A percentile compares a stretch with the other conserved stretches of the same genome.
Conservation (phyloP, 2,329 filamentous ascomycete species). For the Diaporthe vexans region DNA sequence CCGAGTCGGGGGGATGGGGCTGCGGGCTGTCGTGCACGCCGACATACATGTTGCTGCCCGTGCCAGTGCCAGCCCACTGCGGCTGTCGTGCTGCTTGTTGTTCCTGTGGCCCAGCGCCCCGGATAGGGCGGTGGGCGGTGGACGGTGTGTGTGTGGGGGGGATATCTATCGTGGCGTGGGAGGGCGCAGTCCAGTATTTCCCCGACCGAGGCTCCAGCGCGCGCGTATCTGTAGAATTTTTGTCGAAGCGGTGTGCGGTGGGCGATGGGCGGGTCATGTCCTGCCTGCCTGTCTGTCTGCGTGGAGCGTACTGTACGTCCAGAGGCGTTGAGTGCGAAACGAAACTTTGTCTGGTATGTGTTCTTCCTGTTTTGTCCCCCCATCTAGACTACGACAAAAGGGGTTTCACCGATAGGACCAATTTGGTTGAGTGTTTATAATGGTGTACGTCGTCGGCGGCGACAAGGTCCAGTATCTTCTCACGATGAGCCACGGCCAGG, state of each 20-base stretch:
- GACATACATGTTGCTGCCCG: conserved; percentile 1
- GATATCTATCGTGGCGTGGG: neutral
- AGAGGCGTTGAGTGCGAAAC: neutral
- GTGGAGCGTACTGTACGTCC: conserved; percentile 24
- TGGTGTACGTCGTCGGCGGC: neutral
- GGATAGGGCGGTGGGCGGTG: conserved; percentile 7
- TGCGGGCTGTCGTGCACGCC: conserved; percentile 29
- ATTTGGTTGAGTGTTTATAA: neutral
- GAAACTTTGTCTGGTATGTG: conserved; percentile 6
- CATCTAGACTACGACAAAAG: conserved; percentile 5
- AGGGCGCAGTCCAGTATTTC: conserved; percentile 3
- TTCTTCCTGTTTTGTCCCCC: neutral
- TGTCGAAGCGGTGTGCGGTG: conserved; percentile 27
- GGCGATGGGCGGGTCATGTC: conserved; percentile 3
- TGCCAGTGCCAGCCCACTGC: neutral
- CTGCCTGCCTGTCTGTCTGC: neutral
- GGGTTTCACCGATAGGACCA: neutral
- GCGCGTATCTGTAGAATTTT: conserved; percentile 11
- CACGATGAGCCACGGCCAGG: no score
- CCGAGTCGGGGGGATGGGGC: conserved; percentile 32
- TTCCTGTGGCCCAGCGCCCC: conserved; percentile 16
- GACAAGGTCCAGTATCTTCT: neutral
- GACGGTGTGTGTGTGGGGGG: neutral
- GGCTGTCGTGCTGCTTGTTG: conserved; percentile 20
- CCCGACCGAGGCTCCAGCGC: conserved; percentile 9